Conservation (phyloP, 208 protist genomes). For the Dictyostelium gargantuum region DNA sequence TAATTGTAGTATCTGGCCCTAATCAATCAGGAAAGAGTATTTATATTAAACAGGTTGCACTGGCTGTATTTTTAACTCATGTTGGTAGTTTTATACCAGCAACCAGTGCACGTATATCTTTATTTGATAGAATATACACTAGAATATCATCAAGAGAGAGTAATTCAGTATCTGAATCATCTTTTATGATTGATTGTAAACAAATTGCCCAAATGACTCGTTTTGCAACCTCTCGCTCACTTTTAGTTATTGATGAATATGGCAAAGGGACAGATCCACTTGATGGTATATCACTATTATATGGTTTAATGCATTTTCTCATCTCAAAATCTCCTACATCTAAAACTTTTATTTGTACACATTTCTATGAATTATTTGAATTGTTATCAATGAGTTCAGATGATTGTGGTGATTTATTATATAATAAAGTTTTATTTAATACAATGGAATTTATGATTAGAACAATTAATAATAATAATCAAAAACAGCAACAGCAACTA, state of each 20-base stretch:
- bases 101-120: slow-evolving; percentile 37
- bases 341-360: slow-evolving; percentile 8
- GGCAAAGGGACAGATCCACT: slow-evolving; percentile 38
- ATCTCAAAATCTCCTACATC: background rate
- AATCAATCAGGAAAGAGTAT: slow-evolving; percentile 78
- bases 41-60: slow-evolving; percentile 79
- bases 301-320: background rate
- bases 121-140: slow-evolving; percentile 76
- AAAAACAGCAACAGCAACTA: background rate
- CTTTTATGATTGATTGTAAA: slow-evolving; percentile 65
- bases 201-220: slow-evolving; percentile 46
- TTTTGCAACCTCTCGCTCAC: background rate
- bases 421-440: background rate
- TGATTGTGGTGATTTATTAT: too few species aligned
- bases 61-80: slow-evolving; percentile 76
- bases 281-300: slow-evolving; percentile 39
- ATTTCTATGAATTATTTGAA: slow-evolving; percentile 59
- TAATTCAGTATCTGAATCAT: slow-evolving; percentile 40
- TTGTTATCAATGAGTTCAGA: background rate
- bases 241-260: slow-evolving; percentile 50
- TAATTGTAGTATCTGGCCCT: slow-evolving; percentile 75
- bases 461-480: background rate
- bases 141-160: slow-evolving; percentile 67
- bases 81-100: slow-evolving; percentile 80
- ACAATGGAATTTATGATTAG: slow-evolving; percentile 33